Conservation (phyloP, 192 early-diverging fungal genomes). For the Neocallimastix lanati region DNA sequence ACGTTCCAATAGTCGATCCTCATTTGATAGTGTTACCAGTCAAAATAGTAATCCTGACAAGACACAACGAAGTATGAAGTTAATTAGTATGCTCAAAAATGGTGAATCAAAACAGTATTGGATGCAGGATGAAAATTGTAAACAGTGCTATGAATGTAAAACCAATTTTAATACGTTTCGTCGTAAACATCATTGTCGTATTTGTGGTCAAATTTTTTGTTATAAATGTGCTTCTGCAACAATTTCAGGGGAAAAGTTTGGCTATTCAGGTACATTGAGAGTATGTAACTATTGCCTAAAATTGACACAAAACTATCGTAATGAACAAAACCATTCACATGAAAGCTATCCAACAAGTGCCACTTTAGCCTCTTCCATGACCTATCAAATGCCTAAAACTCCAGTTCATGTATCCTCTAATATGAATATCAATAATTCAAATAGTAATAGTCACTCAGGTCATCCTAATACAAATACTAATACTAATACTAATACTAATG, state of each 20-base stretch:
- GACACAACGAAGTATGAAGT: background rate
- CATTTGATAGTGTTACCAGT: background rate
- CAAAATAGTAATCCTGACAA: background rate
- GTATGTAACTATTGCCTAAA: conserved; percentile 45
- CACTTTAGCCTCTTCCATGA: background rate
- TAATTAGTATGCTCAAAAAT: background rate
- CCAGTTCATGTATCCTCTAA: conserved; percentile 14
- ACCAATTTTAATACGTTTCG: conserved; percentile 45
- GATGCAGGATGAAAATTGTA: conserved; percentile 69
- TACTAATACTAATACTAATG: too few relatives aligned
- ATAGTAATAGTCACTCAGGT: too few relatives aligned
- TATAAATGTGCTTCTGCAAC: conserved; percentile 50
- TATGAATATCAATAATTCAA: too few relatives aligned
- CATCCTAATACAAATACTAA: too few relatives aligned
- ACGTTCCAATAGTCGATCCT: background rate
- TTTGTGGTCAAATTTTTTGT: conserved; percentile 72
- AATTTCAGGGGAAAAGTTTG: conserved; percentile 44
- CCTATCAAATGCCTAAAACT: conserved; percentile 1
- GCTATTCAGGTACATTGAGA: conserved; percentile 44
- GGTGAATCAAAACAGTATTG: conserved; percentile 26
- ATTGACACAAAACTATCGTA: conserved; percentile 25
- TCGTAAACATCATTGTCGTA: conserved; percentile 61
- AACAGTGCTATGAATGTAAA: conserved; percentile 70
- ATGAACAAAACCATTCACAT: conserved; percentile 7
- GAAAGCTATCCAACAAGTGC: background rate